Evolutionary conservation across 495 filamentous ascomycete genomes (phyloP).

Genomic region (Neurospora sp.): DNA sequence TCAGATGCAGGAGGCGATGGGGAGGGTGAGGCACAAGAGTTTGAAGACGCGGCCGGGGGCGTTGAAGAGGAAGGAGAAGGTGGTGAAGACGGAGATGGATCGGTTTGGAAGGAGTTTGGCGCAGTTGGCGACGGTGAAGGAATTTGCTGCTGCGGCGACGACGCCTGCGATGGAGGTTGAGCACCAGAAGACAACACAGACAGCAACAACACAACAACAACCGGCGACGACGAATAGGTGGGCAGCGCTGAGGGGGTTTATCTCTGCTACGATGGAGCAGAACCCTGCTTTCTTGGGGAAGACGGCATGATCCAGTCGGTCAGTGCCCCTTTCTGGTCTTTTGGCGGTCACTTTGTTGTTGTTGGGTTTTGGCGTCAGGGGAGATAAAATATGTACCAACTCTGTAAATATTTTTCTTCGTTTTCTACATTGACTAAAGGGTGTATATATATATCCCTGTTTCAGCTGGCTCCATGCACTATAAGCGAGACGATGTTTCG

Average conservation of each 20-base stretch:
- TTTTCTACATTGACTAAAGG: not conserved
- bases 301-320: not conserved
- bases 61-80: conserved; percentile 67
- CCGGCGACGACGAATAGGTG: conserved; percentile 47
- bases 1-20: conserved; percentile 26
- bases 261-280: conserved; percentile 64
- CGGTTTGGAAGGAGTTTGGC: conserved; percentile 77
- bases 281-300: conserved; percentile 48
- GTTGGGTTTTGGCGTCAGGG: not conserved
- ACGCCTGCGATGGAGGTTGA: conserved; percentile 5
- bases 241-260: conserved; percentile 59
- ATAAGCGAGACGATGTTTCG: not conserved
- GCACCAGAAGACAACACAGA: conserved; percentile 3
- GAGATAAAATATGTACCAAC: not conserved
- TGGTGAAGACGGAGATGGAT: conserved; percentile 69
- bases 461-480: not conserved
- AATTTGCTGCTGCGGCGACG: conserved; percentile 9
- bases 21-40: conserved; percentile 56
- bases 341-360: not conserved
- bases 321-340: not conserved
- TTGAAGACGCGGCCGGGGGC: conserved; percentile 66
- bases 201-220: conserved; percentile 8
- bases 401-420: not conserved
- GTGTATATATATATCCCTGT: not conserved
- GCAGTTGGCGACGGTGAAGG: conserved; percentile 40